Conservation (phyloP, 176 grass and related monocot genomes). For the Oryza nivara region DNA sequence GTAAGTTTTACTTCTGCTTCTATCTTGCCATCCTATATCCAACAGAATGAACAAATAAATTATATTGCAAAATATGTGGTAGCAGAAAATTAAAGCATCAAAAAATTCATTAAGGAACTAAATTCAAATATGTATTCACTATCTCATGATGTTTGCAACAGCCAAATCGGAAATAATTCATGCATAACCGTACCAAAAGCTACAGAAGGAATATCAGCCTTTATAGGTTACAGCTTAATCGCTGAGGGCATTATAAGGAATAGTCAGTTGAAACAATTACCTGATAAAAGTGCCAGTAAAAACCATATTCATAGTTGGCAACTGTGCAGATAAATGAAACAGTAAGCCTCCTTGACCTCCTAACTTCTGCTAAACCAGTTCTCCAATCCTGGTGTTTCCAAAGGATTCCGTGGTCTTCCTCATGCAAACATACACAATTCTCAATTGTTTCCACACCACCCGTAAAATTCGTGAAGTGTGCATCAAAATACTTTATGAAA, state of each 20-base stretch:
- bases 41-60: conserved; percentile 30
- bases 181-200: conserved; percentile 18
- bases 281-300: conserved; percentile 99
- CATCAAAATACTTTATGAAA: conserved; percentile 99
- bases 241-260: background rate
- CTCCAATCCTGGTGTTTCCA: conserved; percentile 99
- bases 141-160: background rate
- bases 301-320: conserved; percentile 99
- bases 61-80: background rate
- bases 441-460: conserved; percentile 98
- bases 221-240: conserved; percentile 11
- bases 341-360: conserved; percentile 92
- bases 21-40: conserved; percentile 92
- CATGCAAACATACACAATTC: conserved; percentile 98
- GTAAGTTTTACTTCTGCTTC: conserved; percentile 99
- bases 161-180: background rate
- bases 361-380: conserved; percentile 97
- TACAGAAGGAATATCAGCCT: background rate
- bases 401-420: conserved; percentile 98
- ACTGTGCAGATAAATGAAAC: conserved; percentile 99
- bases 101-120: background rate
- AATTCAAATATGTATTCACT: background rate
- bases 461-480: conserved; percentile 97
- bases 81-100: conserved; percentile 14
- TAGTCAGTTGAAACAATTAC: conserved; percentile 33